A percentile compares a stretch with the other conserved stretches of the same genome.
phyloP scores from a whole-genome alignment of 768 basidiomycete species.

The Coprinopsis sp. region DNA sequence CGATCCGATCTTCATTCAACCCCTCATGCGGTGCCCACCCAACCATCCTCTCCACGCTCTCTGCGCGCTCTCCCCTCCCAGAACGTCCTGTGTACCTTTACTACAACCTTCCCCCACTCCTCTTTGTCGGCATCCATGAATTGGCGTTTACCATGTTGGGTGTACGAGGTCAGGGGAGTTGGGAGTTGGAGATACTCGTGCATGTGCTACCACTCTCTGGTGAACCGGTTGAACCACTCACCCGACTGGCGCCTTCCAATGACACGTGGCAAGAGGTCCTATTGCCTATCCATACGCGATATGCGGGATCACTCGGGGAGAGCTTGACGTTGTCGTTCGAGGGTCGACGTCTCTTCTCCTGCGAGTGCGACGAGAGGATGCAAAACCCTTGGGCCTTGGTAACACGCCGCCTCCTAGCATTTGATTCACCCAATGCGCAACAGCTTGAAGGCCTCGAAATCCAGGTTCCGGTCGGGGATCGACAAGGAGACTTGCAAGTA shows the following conservation, averaged over 20 bases:
- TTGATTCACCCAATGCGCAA: no score
- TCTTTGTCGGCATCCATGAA: conserved; percentile 48
- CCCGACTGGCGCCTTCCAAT: not conserved
- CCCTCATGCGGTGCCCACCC: conserved; percentile 38
- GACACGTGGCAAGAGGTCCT: conserved; percentile 23
- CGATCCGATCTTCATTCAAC: conserved; percentile 24
- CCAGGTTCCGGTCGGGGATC: conserved; percentile 34
- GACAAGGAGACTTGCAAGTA: conserved; percentile 26
- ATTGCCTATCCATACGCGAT: conserved; percentile 45
- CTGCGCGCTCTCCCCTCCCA: conserved; percentile 3
- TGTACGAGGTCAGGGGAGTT: conserved; percentile 31
- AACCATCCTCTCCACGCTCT: conserved; percentile 21
- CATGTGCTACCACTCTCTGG: conserved; percentile 26
- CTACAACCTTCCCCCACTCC: conserved; percentile 35
- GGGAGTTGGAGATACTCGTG: conserved; percentile 44
- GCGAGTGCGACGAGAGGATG: no score
- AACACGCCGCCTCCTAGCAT: no score
- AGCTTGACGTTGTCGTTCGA: conserved; percentile 13
- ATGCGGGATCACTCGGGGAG: conserved; percentile 26
- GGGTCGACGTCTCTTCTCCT: not conserved
- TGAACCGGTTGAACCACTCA: conserved; percentile 7
- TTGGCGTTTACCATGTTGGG: conserved; percentile 33
- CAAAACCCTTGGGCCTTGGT: no score
- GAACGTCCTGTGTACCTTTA: conserved; percentile 37
- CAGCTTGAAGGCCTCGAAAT: conserved; percentile 19